phyloP scores from a whole-genome alignment of 1,284 basidiomycete genomes.

The Phellopilus nigrolimitatus region DNA sequence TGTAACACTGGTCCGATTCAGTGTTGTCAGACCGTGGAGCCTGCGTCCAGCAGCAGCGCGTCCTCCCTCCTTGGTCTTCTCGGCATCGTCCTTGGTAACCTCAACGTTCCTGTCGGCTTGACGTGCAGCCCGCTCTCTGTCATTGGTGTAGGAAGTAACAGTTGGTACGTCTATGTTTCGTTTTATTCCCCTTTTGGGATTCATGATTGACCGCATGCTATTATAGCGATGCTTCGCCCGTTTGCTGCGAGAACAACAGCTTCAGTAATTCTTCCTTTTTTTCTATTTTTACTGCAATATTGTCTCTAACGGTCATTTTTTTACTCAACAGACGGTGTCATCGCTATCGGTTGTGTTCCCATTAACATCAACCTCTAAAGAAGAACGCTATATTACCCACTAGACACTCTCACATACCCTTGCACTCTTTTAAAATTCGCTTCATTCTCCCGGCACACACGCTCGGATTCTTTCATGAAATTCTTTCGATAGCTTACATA shows the following conservation, averaged over 20 bases:
- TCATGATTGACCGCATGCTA: not conserved
- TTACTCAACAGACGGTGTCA: constrained; percentile 30
- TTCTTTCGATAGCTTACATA: no score
- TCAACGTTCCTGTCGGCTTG: constrained; percentile 26
- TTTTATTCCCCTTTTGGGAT: not conserved
- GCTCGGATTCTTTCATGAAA: no score
- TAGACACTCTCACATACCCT: not conserved
- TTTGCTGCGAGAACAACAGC: constrained; percentile 30
- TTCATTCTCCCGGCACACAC: not conserved
- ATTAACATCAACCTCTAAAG: constrained; percentile 34
- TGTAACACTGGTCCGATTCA: constrained; percentile 30
- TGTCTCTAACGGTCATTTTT: constrained; percentile 2
- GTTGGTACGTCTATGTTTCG: constrained; percentile 21
- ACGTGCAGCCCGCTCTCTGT: constrained; percentile 27
- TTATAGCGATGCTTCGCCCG: constrained; percentile 23
- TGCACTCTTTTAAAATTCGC: not conserved
- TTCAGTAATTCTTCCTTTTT: constrained; percentile 21
- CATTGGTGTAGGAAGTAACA: constrained; percentile 23
- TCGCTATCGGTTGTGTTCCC: constrained; percentile 37
- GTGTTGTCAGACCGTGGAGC: constrained; percentile 30
- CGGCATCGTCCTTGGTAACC: constrained; percentile 24
- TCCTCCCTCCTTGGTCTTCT: constrained; percentile 22
- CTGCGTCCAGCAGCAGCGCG: constrained; percentile 17
- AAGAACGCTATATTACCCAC: not conserved
- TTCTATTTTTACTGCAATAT: not conserved